phyloP scores from a whole-genome alignment of 1,139 yeast genomes.

The Blastobotrys apis region DNA sequence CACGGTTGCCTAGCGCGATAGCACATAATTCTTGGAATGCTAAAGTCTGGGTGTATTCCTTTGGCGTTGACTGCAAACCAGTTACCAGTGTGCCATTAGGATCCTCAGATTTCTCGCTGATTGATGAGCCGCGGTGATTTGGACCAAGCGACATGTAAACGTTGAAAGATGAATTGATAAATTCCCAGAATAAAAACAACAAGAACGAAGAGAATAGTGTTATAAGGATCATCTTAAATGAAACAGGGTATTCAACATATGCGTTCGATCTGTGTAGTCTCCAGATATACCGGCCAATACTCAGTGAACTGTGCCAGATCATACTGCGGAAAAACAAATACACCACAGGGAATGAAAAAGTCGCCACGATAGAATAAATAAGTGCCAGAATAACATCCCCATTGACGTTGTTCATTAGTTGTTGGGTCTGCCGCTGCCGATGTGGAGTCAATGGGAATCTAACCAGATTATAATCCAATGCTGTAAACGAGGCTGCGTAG shows the following conservation, averaged over 20 bases:
- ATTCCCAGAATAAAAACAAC: constrained; percentile 52
- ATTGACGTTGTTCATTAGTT: constrained; percentile 35
- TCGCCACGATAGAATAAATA: constrained; percentile 35
- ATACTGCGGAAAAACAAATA: constrained; percentile 39
- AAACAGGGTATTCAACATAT: constrained; percentile 37
- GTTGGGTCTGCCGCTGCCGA: constrained; percentile 24
- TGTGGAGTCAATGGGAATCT: constrained; percentile 44
- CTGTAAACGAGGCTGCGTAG: constrained; percentile 52
- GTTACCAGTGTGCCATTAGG: constrained; percentile 60
- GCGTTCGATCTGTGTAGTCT: constrained; percentile 36
- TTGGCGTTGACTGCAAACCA: constrained; percentile 54
- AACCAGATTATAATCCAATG: constrained; percentile 59
- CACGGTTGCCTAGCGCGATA: constrained; percentile 31
- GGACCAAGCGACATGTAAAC: constrained; percentile 84
- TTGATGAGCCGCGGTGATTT: constrained; percentile 63
- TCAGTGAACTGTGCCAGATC: constrained; percentile 42
- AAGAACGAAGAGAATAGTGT: constrained; percentile 42
- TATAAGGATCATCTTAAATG: constrained; percentile 39
- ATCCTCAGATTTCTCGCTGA: constrained; percentile 64
- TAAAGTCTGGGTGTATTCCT: constrained; percentile 47
- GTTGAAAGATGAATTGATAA: constrained; percentile 57
- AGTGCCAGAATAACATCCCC: constrained; percentile 40
- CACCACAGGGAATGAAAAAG: constrained; percentile 43
- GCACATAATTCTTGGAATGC: constrained; percentile 39
- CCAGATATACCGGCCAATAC: constrained; percentile 30